These are phyloP conservation scores for Seminavis robusta DNA, from an alignment of 108 stramenopile species.

Conservation along the genomic window DNA sequence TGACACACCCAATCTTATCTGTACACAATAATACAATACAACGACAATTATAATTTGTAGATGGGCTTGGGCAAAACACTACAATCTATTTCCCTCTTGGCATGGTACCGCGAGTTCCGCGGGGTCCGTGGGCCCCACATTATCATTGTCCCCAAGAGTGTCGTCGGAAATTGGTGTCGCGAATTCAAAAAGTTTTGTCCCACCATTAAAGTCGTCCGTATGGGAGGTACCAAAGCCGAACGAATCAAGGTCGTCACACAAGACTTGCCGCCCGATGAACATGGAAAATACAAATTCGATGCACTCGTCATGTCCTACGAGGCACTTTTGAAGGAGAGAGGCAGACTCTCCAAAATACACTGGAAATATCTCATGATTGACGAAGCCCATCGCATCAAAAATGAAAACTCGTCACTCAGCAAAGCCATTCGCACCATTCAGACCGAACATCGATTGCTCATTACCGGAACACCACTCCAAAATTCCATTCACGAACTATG, in stretches of 20 bases:
- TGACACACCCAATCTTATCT: neutral
- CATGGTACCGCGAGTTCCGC: slow-evolving; percentile 86
- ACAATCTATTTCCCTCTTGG: slow-evolving; percentile 92
- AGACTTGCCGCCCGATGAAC: slow-evolving; percentile 46
- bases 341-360: slow-evolving; percentile 69
- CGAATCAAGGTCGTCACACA: slow-evolving; percentile 58
- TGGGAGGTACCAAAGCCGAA: slow-evolving; percentile 95
- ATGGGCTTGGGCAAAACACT: slow-evolving; percentile 85
- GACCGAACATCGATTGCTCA: slow-evolving; percentile 89
- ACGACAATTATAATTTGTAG: slow-evolving; percentile 3
- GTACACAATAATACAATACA: neutral
- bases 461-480: slow-evolving; percentile 93
- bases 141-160: slow-evolving; percentile 95
- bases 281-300: slow-evolving; percentile 79
- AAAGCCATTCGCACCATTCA: slow-evolving; percentile 72
- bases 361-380: slow-evolving; percentile 86
- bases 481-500: slow-evolving; percentile 95
- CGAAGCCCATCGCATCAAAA: slow-evolving; percentile 99
- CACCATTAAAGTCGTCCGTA: slow-evolving; percentile 73
- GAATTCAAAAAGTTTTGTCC: slow-evolving; percentile 97
- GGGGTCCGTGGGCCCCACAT: slow-evolving; percentile 92
- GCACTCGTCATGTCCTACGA: slow-evolving; percentile 97
- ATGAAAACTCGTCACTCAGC: slow-evolving; percentile 88
- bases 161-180: slow-evolving; percentile 96
- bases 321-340: slow-evolving; percentile 87